Percentiles rank a stretch among this genome's conserved stretches.
phyloP scores from a whole-genome alignment of 1,284 basidiomycete genomes.

The Serendipita sp. region DNA sequence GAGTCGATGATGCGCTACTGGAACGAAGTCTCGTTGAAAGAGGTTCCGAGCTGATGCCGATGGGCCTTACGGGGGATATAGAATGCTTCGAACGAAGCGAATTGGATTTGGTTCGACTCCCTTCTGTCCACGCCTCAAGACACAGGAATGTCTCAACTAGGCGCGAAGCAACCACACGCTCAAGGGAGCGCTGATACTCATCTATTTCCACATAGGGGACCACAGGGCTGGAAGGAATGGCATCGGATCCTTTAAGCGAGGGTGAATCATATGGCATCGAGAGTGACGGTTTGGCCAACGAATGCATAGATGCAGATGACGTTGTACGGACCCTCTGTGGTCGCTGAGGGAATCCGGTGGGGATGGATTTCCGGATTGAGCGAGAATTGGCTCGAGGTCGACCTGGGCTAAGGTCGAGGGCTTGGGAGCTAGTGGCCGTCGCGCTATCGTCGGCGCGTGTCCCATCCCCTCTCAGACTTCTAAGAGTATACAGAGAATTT shows the following conservation, averaged over 20 bases:
- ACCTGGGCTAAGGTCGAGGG: conserved; percentile 22
- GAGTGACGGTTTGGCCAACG: conserved; percentile 7
- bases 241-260: conserved; percentile 14
- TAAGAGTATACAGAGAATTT: conserved; percentile 38
- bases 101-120: conserved; percentile 20
- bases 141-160: conserved; percentile 68
- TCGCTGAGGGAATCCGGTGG: neutral
- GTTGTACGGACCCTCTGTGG: conserved; percentile 6
- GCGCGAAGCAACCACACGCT: conserved; percentile 54
- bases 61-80: conserved; percentile 1
- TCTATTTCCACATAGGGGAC: conserved; percentile 34
- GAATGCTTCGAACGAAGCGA: neutral
- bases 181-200: conserved; percentile 45
- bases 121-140: conserved; percentile 21
- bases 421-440: conserved; percentile 19
- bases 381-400: conserved; percentile 11
- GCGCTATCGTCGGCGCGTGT: conserved; percentile 24
- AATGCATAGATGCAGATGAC: conserved; percentile 11
- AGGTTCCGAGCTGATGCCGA: neutral
- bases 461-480: conserved; percentile 25
- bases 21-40: neutral
- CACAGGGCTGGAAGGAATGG: conserved; percentile 19
- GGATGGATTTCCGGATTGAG: conserved; percentile 2
- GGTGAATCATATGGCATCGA: conserved; percentile 8
- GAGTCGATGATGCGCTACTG: neutral